phyloP scores from a whole-genome alignment of 768 basidiomycete genomes.

The Pholiota microspora region DNA sequence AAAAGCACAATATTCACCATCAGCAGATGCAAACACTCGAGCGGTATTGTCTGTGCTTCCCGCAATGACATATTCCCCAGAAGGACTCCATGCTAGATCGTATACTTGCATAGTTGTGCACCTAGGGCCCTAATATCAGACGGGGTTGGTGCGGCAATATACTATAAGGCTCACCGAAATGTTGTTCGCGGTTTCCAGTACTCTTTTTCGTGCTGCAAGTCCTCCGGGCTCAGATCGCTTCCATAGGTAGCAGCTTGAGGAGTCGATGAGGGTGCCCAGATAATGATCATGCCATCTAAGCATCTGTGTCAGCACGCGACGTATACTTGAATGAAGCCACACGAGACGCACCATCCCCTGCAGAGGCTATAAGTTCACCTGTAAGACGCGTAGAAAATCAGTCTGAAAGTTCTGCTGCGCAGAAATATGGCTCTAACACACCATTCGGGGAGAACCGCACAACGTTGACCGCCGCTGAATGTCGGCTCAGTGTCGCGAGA shows the following conservation, averaged over 20 bases:
- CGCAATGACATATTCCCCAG: slow-evolving; percentile 91
- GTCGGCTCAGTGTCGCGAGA: slow-evolving; percentile 88
- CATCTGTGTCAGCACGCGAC: slow-evolving; percentile 7
- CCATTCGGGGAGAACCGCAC: slow-evolving; percentile 96
- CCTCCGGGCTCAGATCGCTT: slow-evolving; percentile 76
- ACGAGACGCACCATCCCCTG: slow-evolving; percentile 82
- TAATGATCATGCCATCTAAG: slow-evolving; percentile 93
- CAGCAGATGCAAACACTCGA: slow-evolving; percentile 70
- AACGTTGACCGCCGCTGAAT: slow-evolving; percentile 94
- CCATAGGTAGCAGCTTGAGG: slow-evolving; percentile 76
- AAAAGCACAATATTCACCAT: slow-evolving; percentile 47
- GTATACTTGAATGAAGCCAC: slow-evolving; percentile 8
- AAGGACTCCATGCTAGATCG: slow-evolving; percentile 96
- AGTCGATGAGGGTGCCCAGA: slow-evolving; percentile 85
- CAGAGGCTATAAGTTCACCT: slow-evolving; percentile 94
- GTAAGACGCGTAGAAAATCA: slow-evolving; percentile 7
- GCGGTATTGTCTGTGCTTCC: slow-evolving; percentile 97
- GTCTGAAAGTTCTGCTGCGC: slow-evolving; percentile 3
- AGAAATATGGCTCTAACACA: slow-evolving; percentile 25
- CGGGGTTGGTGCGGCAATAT: neutral
- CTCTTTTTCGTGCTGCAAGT: slow-evolving; percentile 88
- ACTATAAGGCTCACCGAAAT: slow-evolving; percentile 57
- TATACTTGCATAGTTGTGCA: slow-evolving; percentile 96
- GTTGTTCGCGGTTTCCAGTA: slow-evolving; percentile 90
- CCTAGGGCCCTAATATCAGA: slow-evolving; percentile 46